Evolutionary conservation across 202 grass and related monocot genomes (phyloP).

Genomic region (Setaria viridis): DNA sequence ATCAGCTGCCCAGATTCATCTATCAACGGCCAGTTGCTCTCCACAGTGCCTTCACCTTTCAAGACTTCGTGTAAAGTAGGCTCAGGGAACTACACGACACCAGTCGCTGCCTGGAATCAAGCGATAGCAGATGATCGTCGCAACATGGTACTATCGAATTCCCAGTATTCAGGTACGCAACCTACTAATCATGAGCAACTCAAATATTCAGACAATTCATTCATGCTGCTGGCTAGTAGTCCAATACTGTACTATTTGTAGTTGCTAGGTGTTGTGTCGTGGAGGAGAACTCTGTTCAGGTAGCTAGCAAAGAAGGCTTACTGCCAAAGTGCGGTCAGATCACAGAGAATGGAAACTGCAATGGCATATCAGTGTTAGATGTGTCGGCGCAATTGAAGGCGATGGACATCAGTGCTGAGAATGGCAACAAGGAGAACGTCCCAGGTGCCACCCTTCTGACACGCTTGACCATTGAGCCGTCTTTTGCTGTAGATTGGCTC

Average conservation of each 20-base stretch:
- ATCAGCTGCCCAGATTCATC: conserved; percentile 77
- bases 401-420: conserved; percentile 26
- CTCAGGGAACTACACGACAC: conserved; percentile 48
- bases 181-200: neutral
- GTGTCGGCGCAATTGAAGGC: conserved; percentile 51
- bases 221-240: neutral
- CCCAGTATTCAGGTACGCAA: conserved; percentile 47
- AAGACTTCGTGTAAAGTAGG: conserved; percentile 52
- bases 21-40: conserved; percentile 79
- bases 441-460: conserved; percentile 28
- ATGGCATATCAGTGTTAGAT: conserved; percentile 46
- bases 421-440: conserved; percentile 40
- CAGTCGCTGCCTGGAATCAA: conserved; percentile 46
- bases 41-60: conserved; percentile 81
- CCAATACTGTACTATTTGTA: neutral
- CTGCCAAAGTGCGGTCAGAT: conserved; percentile 33
- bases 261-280: conserved; percentile 39
- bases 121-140: conserved; percentile 31
- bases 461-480: conserved; percentile 59
- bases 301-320: conserved; percentile 45
- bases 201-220: neutral
- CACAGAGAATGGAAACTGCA: conserved; percentile 49
- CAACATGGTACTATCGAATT: conserved; percentile 40
- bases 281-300: conserved; percentile 35
- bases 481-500: conserved; percentile 76